Percentiles rank a stretch among this genome's conserved stretches.
phyloP scores from a whole-genome alignment of 352 stramenopile genomes.

The Globisporangium yorkense region DNA sequence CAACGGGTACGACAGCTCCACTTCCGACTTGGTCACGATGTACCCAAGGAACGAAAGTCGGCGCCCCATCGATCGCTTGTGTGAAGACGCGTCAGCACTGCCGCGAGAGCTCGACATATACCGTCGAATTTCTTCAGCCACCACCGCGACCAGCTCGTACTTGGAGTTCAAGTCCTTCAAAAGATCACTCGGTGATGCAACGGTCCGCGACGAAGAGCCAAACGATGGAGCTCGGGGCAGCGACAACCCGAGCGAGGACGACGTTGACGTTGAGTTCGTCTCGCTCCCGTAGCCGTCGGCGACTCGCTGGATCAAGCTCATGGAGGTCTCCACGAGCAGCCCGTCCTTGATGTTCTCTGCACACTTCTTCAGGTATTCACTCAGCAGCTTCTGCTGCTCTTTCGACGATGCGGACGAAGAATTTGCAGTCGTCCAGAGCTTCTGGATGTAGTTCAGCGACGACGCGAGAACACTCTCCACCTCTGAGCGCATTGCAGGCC shows the following conservation, averaged over 20 bases:
- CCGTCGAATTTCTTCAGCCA: slow-evolving; percentile 49
- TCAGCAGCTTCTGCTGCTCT: slow-evolving; percentile 65
- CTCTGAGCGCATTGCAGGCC: slow-evolving; percentile 30
- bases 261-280: slow-evolving; percentile 23
- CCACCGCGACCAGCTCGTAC: slow-evolving; percentile 50
- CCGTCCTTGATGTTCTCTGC: slow-evolving; percentile 56
- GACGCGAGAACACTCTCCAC: slow-evolving; percentile 59
- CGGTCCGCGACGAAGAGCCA: slow-evolving; percentile 19
- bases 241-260: slow-evolving; percentile 29
- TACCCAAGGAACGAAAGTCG: slow-evolving; percentile 73
- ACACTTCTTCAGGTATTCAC: slow-evolving; percentile 71
- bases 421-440: slow-evolving; percentile 41
- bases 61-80: slow-evolving; percentile 23
- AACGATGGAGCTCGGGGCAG: slow-evolving; percentile 22
- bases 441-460: slow-evolving; percentile 70
- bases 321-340: slow-evolving; percentile 58
- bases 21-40: slow-evolving; percentile 63
- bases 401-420: slow-evolving; percentile 48
- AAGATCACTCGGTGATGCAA: slow-evolving; percentile 41
- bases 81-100: background rate
- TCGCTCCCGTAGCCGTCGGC: slow-evolving; percentile 42
- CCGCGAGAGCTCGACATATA: slow-evolving; percentile 18
- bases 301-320: slow-evolving; percentile 70
- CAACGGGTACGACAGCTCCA: slow-evolving; percentile 60
- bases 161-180: slow-evolving; percentile 64